Base-by-base conservation (phyloP, 495 filamentous ascomycete species). In the Thermochaetoides thermophila region DNA sequence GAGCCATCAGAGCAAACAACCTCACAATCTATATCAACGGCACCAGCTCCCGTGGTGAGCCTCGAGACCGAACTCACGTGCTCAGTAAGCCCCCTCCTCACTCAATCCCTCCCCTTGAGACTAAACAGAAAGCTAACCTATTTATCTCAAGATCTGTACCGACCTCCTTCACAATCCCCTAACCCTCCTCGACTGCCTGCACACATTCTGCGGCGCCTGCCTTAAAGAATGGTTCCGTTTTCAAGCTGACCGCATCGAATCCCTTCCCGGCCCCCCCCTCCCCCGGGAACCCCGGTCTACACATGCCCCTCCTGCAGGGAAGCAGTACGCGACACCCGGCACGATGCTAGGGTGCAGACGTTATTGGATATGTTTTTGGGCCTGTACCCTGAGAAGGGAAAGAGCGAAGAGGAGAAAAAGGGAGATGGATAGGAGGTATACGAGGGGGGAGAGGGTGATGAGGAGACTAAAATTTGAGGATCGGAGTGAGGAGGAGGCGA, bases 281-380 rank as follows among this genome's bases (percentile, higher is more conserved):
- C 64, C 0, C 59, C 70, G 4, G 60, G 57, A 29, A 43, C 57
- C 2, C 46, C 66, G 29, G 64, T 71, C 32, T 91, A 77, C 53
- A 95, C 84, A 31, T 97, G 89, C 49, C 89, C 89, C 5, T 80
- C 81, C 49, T 97, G 89, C 53, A 78, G 89, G n/a, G 76, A 84
- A 5, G 55, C 64, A 15, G 86, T 97, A 26, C 72, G 81, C 27
- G 77, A 76, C 41, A 89, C 86, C 21, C 73, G 72, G 37, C 78
- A 79, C 37, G 85, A 93, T 72, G 79, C 85, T 13, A 77, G 73
- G 10, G 74, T 92, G 13, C 84, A 74, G 0, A 85, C 81, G 1
- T 57, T 95, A 31, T 56, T 96, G 15, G 84, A 92, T 11, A 79
- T 84, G 70, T 78, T 70, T 35, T 52, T 93, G 15, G 56, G 69